Percentiles rank a stretch among this genome's conserved stretches.
These are phyloP conservation scores for Pinus taeda DNA, from an alignment of 75 land plant genomes.

Conservation along the genomic window DNA sequence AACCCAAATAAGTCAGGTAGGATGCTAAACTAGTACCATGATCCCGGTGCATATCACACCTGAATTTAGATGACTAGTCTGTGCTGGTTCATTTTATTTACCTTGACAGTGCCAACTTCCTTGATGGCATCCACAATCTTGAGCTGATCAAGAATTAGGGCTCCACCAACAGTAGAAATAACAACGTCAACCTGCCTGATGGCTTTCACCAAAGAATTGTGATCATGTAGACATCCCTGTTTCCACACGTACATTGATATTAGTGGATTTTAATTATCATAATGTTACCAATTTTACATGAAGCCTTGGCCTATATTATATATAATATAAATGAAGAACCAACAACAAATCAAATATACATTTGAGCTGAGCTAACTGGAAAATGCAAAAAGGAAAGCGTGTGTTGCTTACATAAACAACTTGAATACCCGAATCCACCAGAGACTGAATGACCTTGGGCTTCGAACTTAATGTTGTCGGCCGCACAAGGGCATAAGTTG, in stretches of 20 bases:
- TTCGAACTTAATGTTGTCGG: neutral
- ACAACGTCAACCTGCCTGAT: conserved; percentile 63
- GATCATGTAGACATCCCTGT: no score
- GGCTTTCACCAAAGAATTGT: conserved; percentile 32
- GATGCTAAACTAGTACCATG: no score
- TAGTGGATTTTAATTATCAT: no score
- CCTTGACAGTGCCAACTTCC: conserved; percentile 35
- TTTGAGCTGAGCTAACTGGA: no score
- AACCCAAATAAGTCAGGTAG: no score
- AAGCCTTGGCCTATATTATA: no score
- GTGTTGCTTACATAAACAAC: neutral
- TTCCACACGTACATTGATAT: no score
- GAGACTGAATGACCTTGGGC: neutral
- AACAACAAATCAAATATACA: no score
- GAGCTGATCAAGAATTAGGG: conserved; percentile 31
- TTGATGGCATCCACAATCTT: conserved; percentile 46
- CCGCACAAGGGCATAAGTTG: neutral
- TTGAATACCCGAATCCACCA: neutral
- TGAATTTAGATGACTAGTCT: no score
- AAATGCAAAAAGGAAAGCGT: neutral
- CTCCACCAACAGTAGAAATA: conserved; percentile 38
- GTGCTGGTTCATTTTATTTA: neutral
- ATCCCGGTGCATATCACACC: no score
- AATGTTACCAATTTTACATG: no score
- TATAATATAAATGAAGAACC: no score